Conservation (phyloP, 495 filamentous ascomycete genomes). For the Cenococcum geophilum region DNA sequence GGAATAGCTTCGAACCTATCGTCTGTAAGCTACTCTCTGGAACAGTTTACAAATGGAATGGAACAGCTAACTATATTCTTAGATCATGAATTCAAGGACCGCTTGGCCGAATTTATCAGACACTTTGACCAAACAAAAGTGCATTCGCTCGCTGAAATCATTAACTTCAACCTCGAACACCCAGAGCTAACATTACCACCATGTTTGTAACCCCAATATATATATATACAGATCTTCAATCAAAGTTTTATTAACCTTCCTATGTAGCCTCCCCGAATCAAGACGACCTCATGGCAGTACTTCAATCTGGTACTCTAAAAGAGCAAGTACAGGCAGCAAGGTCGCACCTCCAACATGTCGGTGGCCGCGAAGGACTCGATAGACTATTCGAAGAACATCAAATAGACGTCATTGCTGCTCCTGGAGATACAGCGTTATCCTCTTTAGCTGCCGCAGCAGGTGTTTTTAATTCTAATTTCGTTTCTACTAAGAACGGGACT, state of each 20-base stretch:
- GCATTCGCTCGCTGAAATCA: slow-evolving; percentile 29
- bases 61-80: not conserved
- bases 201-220: too few relatives aligned
- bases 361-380: slow-evolving; percentile 24
- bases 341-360: slow-evolving; percentile 12
- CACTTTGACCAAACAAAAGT: slow-evolving; percentile 30
- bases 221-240: not conserved
- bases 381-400: slow-evolving; percentile 23
- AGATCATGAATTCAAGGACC: slow-evolving; percentile 30
- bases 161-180: slow-evolving; percentile 31
- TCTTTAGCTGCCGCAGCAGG: slow-evolving; percentile 29
- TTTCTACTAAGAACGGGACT: not conserved
- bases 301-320: slow-evolving; percentile 12
- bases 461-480: not conserved
- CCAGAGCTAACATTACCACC: slow-evolving; percentile 14
- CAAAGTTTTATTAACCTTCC: slow-evolving; percentile 5
- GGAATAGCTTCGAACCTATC: slow-evolving; percentile 28
- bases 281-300: slow-evolving; percentile 29
- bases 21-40: slow-evolving; percentile 24
- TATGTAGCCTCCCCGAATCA: slow-evolving; percentile 17
- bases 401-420: slow-evolving; percentile 28
- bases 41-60: not conserved
- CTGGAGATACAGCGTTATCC: slow-evolving; percentile 30
- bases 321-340: slow-evolving; percentile 16
- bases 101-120: slow-evolving; percentile 23